These are phyloP conservation scores for Davidsoniella neocaledoniae DNA, from an alignment of 2,329 filamentous ascomycete genomes.

Conservation along the genomic window DNA sequence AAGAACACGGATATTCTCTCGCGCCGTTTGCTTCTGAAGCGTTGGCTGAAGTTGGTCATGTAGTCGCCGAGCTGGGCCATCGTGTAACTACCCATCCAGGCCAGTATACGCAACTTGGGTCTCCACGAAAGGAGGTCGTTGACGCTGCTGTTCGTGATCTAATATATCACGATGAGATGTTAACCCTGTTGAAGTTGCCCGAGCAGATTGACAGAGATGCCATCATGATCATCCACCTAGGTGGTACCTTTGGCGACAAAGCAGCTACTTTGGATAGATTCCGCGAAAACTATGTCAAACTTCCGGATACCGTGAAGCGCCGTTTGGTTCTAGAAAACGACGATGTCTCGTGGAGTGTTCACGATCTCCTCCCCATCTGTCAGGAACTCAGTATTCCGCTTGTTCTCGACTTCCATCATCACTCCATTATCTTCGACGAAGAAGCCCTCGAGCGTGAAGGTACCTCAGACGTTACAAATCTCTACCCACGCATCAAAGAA, in stretches of 20 bases:
- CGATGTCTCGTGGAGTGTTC: conserved; percentile 82
- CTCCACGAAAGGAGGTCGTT: conserved; percentile 62
- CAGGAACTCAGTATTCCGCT: conserved; percentile 89
- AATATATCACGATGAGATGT: conserved; percentile 74
- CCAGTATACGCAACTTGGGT: conserved; percentile 83
- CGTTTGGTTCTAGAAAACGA: conserved; percentile 86
- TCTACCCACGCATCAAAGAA: conserved; percentile 61
- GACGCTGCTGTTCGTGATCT: conserved; percentile 63
- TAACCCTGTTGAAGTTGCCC: conserved; percentile 59
- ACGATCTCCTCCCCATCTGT: conserved; percentile 76
- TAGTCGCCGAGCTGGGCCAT: conserved; percentile 65
- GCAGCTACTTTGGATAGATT: conserved; percentile 62
- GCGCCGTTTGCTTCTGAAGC: conserved; percentile 66
- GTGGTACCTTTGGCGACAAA: conserved; percentile 80
- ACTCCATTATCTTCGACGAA: conserved; percentile 80
- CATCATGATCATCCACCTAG: conserved; percentile 90
- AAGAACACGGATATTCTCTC: conserved; percentile 71
- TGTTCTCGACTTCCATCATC: conserved; percentile 85
- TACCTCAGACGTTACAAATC: conserved; percentile 57
- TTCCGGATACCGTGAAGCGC: conserved; percentile 56
- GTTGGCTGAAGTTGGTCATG: conserved; percentile 57
- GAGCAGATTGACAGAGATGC: conserved; percentile 69
- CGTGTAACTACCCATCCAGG: conserved; percentile 82
- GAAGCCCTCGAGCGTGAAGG: conserved; percentile 71
- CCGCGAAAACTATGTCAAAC: conserved; percentile 49